Evolutionary conservation across 148 eudicot genomes (phyloP).

Genomic region (Fagopyrum tataricum): DNA sequence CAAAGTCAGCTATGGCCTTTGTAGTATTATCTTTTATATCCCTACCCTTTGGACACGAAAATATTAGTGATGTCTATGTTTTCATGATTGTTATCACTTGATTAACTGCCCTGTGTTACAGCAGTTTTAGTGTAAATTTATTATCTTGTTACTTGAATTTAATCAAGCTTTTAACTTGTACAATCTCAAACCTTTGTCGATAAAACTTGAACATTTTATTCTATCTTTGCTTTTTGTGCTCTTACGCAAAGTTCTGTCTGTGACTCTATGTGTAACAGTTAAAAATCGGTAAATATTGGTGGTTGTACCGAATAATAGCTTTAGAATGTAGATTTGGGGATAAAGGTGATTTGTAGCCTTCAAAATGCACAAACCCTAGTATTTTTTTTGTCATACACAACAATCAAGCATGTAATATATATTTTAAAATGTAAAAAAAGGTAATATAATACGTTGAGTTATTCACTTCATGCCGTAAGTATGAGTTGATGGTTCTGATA

Average conservation of each 20-base stretch:
- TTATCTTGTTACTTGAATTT: neutral
- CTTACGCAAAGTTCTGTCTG: neutral
- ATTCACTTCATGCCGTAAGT: constrained; percentile 8
- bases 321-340: neutral
- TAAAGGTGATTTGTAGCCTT: neutral
- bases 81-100: neutral
- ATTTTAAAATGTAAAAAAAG: neutral
- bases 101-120: neutral
- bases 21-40: constrained; percentile 1
- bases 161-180: neutral
- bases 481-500: constrained; percentile 8
- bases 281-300: neutral
- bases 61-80: neutral
- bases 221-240: neutral
- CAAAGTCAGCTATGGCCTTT: neutral
- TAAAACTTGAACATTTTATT: neutral
- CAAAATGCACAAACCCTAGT: neutral
- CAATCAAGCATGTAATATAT: neutral
- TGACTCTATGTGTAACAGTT: neutral
- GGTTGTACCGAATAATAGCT: neutral
- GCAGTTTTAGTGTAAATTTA: neutral
- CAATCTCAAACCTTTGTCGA: neutral
- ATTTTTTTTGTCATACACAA: neutral
- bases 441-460: neutral
- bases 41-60: neutral